Evolutionary conservation across 768 basidiomycete genomes (phyloP), one percentile per base, ranked within the genome.

Genomic region (Suillus tomentosus): DNA sequence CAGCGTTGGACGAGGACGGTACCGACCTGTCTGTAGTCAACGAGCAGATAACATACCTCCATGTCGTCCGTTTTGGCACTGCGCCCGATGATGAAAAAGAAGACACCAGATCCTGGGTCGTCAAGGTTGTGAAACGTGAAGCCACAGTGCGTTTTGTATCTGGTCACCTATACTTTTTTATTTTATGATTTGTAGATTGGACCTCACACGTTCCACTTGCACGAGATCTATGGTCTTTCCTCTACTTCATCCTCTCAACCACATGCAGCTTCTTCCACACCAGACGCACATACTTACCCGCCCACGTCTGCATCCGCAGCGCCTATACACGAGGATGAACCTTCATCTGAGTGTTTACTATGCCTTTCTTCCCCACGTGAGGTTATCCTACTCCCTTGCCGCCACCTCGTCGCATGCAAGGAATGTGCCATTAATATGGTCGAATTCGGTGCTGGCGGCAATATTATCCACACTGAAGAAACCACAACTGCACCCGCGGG

Each of bases 371-470:
- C 89, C 0, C 90, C 94, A 1, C 85, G 94, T 56, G 94, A 96
- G 71, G 95, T 98, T 48, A 94, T 98, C 8, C 85, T 98, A 14
- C 85, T 97, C 6, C 95, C 95, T 0, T 98, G 95, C 74, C 81
- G 95, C 55, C 95, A 98, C 78, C 84, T 98, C 37, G 95, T 98
- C 64, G 95, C 95, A 5, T 98, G 95, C 80, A 89, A 92, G 71
- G 95, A 96, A 54, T 98, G 95, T 72, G 95, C 95, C 1, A 77
- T 97, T 60, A 96, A 96, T 73, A 98, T 98, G 95, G 90, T 98
- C 57, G 95, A 98, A 75, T 98, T 95, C 73, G 95, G 95, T 36
- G 95, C 95, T 0, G 95, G 95, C 3, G 95, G 95, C 3, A 88
- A 83, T 56, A 91, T 96, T 58, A 84, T 82, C n/a, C 88, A 92